Base-by-base conservation (phyloP, 768 basidiomycete species). In the Tylopilus plumbeoviolaceoides region DNA sequence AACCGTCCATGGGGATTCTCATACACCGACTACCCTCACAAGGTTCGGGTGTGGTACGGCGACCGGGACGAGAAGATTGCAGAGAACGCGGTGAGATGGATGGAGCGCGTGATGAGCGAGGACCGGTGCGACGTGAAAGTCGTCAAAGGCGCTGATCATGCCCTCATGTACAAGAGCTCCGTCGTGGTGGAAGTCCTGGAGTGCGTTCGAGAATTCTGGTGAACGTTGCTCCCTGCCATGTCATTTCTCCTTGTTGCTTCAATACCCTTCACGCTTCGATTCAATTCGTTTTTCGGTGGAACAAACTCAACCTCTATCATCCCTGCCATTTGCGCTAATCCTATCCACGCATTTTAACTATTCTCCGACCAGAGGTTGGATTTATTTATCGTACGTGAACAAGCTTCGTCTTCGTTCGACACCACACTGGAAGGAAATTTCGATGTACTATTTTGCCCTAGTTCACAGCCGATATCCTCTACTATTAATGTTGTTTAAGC, bases 51-150 rank as follows among this genome's bases (percentile, higher is more conserved):
- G 38, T 98, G 92, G 92, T 93, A 93, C 59, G 95, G 95, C 3
- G 89, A 93, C 60, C 81, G 78, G 58, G 95, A 99, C 68, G 95
- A 98, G 70, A 88, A 87, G 72, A 95, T 99, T 55, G 86, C 87
- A 31, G 88, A 95, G 67, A 85, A 87, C 60, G 89, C 91, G 42
- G 86, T 98, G 38, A 73, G 88, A 60, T 95, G 92, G 91, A 90
- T 94, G 89, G 90, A 94, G 69, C 82, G 80, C 56, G 82, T 80
- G 33, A 90, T 94, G 88, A 80, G 83, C 18, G 77, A 79, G 41
- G 84, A 84, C 38, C 74, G 78, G 51, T 95, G 93, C 66, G 74
- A 77, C 41, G 83, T 99, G 35, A 82, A 85, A 62, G 84, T 97
- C 39, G 84, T 95, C 48, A 83, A 81, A 61, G 90, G 90, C 35